These are phyloP conservation scores for Termitomyces sp. DNA, from an alignment of 768 basidiomycete species.

Conservation along the genomic window DNA sequence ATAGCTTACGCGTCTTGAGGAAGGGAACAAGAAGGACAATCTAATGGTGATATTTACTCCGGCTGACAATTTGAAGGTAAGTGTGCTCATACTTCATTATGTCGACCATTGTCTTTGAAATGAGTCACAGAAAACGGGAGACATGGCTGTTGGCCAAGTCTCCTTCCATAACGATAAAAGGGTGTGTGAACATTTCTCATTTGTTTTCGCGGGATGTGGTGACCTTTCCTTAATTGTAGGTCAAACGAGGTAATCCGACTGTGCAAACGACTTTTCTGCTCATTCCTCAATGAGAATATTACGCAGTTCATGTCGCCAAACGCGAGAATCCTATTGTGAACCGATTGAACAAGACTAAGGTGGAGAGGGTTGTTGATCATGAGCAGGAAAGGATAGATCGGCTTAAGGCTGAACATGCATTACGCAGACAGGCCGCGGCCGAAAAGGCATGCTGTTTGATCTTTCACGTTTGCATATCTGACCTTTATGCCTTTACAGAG, in stretches of 20 bases:
- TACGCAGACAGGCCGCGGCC: conserved; percentile 57
- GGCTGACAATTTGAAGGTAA: conserved; percentile 86
- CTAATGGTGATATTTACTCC: conserved; percentile 94
- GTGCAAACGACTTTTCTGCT: neutral
- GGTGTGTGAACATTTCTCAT: conserved; percentile 37
- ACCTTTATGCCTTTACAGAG: conserved; percentile 43
- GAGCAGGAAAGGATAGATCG: conserved; percentile 86
- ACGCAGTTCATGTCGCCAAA: conserved; percentile 68
- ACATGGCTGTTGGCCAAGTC: conserved; percentile 96
- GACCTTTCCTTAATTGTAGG: conserved; percentile 37
- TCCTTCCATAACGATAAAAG: conserved; percentile 91
- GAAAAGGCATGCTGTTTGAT: conserved; percentile 53
- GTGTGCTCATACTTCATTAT: conserved; percentile 11
- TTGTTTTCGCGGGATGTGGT: neutral
- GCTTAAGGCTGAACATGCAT: conserved; percentile 70
- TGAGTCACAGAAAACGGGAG: conserved; percentile 81
- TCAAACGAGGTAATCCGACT: conserved; percentile 64
- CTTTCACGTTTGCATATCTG: neutral
- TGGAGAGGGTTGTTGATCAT: conserved; percentile 82
- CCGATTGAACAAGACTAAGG: conserved; percentile 90
- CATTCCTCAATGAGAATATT: conserved; percentile 2
- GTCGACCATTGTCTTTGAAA: neutral
- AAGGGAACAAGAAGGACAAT: conserved; percentile 96
- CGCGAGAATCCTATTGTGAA: conserved; percentile 91
- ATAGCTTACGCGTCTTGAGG: conserved; percentile 2